Conservation (phyloP, 2,329 filamentous ascomycete species). For the Sporothrix schenckii region DNA sequence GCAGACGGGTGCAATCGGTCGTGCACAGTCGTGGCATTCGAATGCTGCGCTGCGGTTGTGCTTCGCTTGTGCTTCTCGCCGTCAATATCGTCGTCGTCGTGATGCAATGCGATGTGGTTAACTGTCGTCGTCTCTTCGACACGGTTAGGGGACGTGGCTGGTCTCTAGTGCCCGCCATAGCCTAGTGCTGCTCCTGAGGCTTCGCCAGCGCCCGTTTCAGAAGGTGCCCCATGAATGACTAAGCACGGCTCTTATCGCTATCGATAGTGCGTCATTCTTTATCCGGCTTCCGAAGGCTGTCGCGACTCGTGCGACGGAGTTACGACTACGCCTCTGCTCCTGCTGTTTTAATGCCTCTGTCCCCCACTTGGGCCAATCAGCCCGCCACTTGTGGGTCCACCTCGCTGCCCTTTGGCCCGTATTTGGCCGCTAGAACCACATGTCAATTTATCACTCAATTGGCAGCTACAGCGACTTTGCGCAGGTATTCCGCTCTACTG, state of each 20-base stretch:
- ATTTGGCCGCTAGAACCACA: slow-evolving; percentile 32
- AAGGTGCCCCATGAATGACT: not conserved
- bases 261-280: slow-evolving; percentile 32
- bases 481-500: not conserved
- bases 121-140: not conserved
- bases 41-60: not conserved
- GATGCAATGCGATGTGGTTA: slow-evolving; percentile 13
- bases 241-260: slow-evolving; percentile 20
- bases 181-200: not conserved
- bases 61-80: not conserved
- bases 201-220: slow-evolving; percentile 11
- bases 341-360: slow-evolving; percentile 23
- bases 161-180: slow-evolving; percentile 12
- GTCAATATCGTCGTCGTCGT: not conserved
- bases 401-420: slow-evolving; percentile 27
- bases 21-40: not conserved
- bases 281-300: slow-evolving; percentile 31
- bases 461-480: slow-evolving; percentile 2
- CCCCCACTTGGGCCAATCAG: slow-evolving; percentile 9
- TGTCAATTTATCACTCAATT: slow-evolving; percentile 36
- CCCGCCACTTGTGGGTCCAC: not conserved
- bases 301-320: slow-evolving; percentile 36
- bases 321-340: slow-evolving; percentile 29
- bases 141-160: slow-evolving; percentile 23
- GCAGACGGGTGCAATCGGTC: not conserved